Evolutionary conservation across 2,329 filamentous ascomycete genomes (phyloP), one percentile per base, ranked within the genome.

Genomic region (Onygena corvina): DNA sequence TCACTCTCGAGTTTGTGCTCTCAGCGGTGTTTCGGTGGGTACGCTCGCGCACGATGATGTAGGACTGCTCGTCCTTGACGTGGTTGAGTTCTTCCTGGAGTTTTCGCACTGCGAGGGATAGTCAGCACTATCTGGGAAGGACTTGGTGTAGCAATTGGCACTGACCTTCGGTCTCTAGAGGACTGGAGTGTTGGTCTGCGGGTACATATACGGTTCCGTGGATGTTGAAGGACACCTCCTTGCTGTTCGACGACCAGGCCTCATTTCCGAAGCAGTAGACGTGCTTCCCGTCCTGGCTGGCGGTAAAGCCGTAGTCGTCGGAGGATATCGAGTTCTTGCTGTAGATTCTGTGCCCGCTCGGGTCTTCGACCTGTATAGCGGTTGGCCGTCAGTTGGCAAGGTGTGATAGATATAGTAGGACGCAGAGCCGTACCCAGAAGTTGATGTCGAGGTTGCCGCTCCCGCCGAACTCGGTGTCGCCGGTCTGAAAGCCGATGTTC

Each of bases 181-280:
- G 92, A 63, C 96, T 90, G 59, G 84, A 79, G 53, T 83, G 76
- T 60, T 96, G 90, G 52, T 78, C 75, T 68, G 96, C 92, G 50
- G 86, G 84, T 47, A 98, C 88, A 70, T 96, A 98, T 64, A 98
- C 90, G 57, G 98, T 87, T 59, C 92, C 92, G 71, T 98, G 92
- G 47, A 98, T 92, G 68, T 98, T 98, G 80, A 98, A 98, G 50
- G 87, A 94, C 48, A 98, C 90, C 69, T 98, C 92, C 72, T 98
- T 98, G 65, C 81, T 93, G 68, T 87, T 87, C 52, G 89, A 88
- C 52, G 86, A 86, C 88, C 90, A 98, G 68, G 92, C 84, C 75
- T 96, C 90, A 71, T 98, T 98, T 71, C 92, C 93, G 73, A 98
- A 98, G 80, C 92, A 98, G 80, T 98, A 98, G 51, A 79, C 74